These are phyloP conservation scores for Cladorrhinum sp. DNA, from an alignment of 2,329 filamentous ascomycete genomes.

Conservation along the genomic window DNA sequence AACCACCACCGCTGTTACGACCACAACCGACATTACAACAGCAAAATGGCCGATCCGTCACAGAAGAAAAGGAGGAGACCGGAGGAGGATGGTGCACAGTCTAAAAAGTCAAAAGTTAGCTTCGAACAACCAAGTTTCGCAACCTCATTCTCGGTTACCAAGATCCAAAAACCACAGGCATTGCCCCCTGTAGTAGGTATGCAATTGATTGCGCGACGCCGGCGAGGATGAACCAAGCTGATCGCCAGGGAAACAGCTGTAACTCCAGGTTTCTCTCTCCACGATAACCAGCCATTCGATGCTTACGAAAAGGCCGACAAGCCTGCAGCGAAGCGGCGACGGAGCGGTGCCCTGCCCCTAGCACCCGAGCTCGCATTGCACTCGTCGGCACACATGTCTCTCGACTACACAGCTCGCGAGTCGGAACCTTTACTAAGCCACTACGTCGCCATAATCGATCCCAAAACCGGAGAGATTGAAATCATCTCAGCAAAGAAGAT, in stretches of 20 bases:
- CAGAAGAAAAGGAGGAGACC: slow-evolving; percentile 24
- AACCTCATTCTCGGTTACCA: slow-evolving; percentile 23
- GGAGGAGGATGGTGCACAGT: slow-evolving; percentile 15
- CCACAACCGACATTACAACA: not conserved
- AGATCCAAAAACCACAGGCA: slow-evolving; percentile 25
- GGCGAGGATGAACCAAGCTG: not conserved
- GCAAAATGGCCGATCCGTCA: slow-evolving; percentile 22
- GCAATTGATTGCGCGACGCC: slow-evolving; percentile 1
- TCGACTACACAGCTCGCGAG: slow-evolving; percentile 60
- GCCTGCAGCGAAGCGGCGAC: slow-evolving; percentile 32
- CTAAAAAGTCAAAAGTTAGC: slow-evolving; percentile 22
- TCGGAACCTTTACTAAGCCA: slow-evolving; percentile 54
- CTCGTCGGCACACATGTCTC: slow-evolving; percentile 52
- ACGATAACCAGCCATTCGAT: slow-evolving; percentile 42
- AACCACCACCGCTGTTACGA: not conserved
- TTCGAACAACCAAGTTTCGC: slow-evolving; percentile 12
- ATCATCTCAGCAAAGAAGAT: slow-evolving; percentile 64
- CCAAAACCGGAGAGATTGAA: slow-evolving; percentile 55
- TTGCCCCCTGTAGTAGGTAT: slow-evolving; percentile 35
- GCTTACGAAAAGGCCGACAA: slow-evolving; percentile 47
- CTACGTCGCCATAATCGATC: slow-evolving; percentile 64
- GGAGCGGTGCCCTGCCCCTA: slow-evolving; percentile 30
- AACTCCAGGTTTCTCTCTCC: slow-evolving; percentile 39
- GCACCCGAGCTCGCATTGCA: slow-evolving; percentile 53
- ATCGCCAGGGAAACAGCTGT: slow-evolving; percentile 35